These are phyloP conservation scores for Chalciporus sp. DNA, from an alignment of 1,284 basidiomycete species.

Conservation along the genomic window DNA sequence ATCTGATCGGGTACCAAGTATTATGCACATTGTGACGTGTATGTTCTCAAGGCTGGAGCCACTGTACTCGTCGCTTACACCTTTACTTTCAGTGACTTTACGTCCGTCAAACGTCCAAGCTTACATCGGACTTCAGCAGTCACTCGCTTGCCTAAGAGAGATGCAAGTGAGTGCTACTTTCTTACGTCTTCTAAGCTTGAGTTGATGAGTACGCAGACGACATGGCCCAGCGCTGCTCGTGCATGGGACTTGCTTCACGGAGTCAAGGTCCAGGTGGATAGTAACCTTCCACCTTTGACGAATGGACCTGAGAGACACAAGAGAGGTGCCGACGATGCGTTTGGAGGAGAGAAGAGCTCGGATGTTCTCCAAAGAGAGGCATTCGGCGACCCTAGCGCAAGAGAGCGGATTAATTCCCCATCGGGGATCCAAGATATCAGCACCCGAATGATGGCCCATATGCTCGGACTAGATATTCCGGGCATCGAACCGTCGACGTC, in stretches of 20 bases:
- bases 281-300: constrained; percentile 38
- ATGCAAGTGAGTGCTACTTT: constrained; percentile 56
- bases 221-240: constrained; percentile 77
- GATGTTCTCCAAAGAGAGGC: constrained; percentile 49
- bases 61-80: constrained; percentile 2
- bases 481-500: constrained; percentile 63
- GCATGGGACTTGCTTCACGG: constrained; percentile 73
- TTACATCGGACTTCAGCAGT: constrained; percentile 65
- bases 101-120: constrained; percentile 72
- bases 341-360: constrained; percentile 54
- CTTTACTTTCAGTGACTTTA: constrained; percentile 55
- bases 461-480: constrained; percentile 65
- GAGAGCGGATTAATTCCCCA: constrained; percentile 18
- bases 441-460: constrained; percentile 67
- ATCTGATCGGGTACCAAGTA: constrained; percentile 45
- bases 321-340: constrained; percentile 65
- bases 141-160: constrained; percentile 66
- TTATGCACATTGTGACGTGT: constrained; percentile 84
- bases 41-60: constrained; percentile 27
- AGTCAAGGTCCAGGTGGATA: constrained; percentile 58
- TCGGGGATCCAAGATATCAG: constrained; percentile 58
- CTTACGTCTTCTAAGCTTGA: constrained; percentile 1
- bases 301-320: constrained; percentile 51
- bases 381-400: constrained; percentile 36
- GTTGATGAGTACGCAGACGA: constrained; percentile 36